Evolutionary conservation across 208 protist species (phyloP).

Genomic region (Crithidia fasciculata): DNA sequence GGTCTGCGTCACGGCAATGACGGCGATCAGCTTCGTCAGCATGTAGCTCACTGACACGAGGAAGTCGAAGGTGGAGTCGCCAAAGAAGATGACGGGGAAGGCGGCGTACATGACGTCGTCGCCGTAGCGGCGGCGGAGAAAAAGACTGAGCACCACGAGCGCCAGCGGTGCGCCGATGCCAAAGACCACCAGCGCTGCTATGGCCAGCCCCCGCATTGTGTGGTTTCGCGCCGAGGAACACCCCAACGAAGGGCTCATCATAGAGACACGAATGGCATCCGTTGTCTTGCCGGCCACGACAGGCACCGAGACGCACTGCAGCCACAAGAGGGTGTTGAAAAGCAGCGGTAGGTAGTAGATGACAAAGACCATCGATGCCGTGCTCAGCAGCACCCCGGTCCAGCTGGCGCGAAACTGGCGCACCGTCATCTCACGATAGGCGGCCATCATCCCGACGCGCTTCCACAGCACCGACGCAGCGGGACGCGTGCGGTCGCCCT

Average conservation of each 20-base stretch:
- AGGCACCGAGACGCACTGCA: slow-evolving; percentile 19
- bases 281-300: background rate
- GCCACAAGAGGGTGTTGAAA: slow-evolving; percentile 28
- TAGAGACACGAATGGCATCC: background rate
- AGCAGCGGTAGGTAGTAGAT: slow-evolving; percentile 25
- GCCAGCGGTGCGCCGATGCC: slow-evolving; percentile 9
- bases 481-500: background rate
- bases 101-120: slow-evolving; percentile 27
- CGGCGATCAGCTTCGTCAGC: slow-evolving; percentile 13
- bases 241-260: slow-evolving; percentile 7
- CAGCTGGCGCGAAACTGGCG: slow-evolving; percentile 33
- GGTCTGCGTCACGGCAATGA: slow-evolving; percentile 12
- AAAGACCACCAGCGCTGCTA: slow-evolving; percentile 22
- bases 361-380: slow-evolving; percentile 20
- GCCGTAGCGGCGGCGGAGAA: slow-evolving; percentile 25
- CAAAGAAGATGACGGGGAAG: slow-evolving; percentile 32
- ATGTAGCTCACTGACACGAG: slow-evolving; percentile 11
- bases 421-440: slow-evolving; percentile 32
- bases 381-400: slow-evolving; percentile 22
- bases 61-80: slow-evolving; percentile 26
- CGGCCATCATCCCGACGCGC: slow-evolving; percentile 22
- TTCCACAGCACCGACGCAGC: slow-evolving; percentile 3
- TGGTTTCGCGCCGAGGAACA: slow-evolving; percentile 16
- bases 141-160: background rate
- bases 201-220: slow-evolving; percentile 18